Evolutionary conservation across 2,329 filamentous ascomycete genomes (phyloP).

Genomic region (Sporothrix inflata): DNA sequence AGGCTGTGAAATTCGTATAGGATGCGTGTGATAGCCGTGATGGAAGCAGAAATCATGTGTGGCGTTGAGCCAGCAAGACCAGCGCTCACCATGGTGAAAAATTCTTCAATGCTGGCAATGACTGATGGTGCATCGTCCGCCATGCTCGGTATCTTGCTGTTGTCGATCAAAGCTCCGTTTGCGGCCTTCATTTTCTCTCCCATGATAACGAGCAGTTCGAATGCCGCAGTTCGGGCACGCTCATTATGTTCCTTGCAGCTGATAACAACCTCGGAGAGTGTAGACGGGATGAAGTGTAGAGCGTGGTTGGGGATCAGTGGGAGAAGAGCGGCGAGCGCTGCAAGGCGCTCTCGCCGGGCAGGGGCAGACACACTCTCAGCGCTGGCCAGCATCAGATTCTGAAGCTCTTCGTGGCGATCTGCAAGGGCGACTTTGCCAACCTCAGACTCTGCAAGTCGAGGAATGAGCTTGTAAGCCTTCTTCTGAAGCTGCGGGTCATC

Average conservation of each 20-base stretch:
- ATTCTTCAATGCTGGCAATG: slow-evolving; percentile 85
- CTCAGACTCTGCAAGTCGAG: slow-evolving; percentile 80
- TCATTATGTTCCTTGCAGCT: slow-evolving; percentile 98
- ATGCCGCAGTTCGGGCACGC: slow-evolving; percentile 84
- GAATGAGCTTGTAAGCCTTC: slow-evolving; percentile 98
- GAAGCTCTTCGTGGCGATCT: slow-evolving; percentile 77
- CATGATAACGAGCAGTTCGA: slow-evolving; percentile 87
- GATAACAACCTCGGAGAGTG: slow-evolving; percentile 92
- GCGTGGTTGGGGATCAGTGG: slow-evolving; percentile 75
- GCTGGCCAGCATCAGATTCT: slow-evolving; percentile 76
- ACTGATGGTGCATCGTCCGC: slow-evolving; percentile 75
- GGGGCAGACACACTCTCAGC: slow-evolving; percentile 85
- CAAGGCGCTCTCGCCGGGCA: slow-evolving; percentile 81
- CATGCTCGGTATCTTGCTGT: slow-evolving; percentile 87
- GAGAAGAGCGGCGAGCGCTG: slow-evolving; percentile 79
- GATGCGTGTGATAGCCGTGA: slow-evolving; percentile 90
- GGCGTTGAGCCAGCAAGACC: slow-evolving; percentile 90
- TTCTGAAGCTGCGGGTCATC: slow-evolving; percentile 94
- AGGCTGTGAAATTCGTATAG: slow-evolving; percentile 84
- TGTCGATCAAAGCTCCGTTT: slow-evolving; percentile 75
- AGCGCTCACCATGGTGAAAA: slow-evolving; percentile 97
- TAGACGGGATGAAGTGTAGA: slow-evolving; percentile 89
- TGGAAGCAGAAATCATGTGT: slow-evolving; percentile 97
- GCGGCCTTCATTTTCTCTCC: slow-evolving; percentile 73
- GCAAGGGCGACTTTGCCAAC: slow-evolving; percentile 74